These are phyloP conservation scores for Pseudisothecium myosuroides DNA, from an alignment of 225 moss, liverwort and hornwort genomes.

Conservation along the genomic window DNA sequence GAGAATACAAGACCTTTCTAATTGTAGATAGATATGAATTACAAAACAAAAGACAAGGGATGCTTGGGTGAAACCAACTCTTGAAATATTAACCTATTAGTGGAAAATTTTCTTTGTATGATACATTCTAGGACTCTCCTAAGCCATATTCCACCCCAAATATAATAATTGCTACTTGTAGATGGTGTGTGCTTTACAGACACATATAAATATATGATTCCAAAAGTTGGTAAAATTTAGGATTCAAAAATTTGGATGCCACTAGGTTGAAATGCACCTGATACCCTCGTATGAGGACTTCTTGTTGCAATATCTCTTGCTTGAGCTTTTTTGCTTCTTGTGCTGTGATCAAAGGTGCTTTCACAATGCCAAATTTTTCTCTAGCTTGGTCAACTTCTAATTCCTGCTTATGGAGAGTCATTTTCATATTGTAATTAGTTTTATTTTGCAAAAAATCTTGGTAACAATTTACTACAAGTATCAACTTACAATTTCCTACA, in stretches of 20 bases:
- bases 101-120: background rate
- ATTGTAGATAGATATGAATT: background rate
- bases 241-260: background rate
- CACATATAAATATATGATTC: background rate
- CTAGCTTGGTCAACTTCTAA: conserved; percentile 32
- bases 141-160: background rate
- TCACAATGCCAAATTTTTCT: conserved; percentile 9
- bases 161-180: background rate
- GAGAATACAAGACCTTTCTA: background rate
- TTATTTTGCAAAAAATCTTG: background rate
- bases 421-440: background rate
- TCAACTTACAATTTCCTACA: background rate
- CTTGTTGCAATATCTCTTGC: conserved; percentile 61
- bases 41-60: background rate
- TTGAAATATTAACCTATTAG: background rate
- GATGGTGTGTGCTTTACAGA: background rate
- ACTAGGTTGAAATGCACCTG: conserved; percentile 17
- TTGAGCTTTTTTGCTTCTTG: conserved; percentile 38
- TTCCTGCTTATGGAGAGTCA: conserved; percentile 6
- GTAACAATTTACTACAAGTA: background rate
- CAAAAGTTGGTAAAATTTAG: background rate
- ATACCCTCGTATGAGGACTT: conserved; percentile 66
- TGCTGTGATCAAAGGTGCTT: conserved; percentile 24
- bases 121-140: no score
- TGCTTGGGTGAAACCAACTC: background rate